Conservation (phyloP, 805 yeast species). For the Komagataella pastoris region DNA sequence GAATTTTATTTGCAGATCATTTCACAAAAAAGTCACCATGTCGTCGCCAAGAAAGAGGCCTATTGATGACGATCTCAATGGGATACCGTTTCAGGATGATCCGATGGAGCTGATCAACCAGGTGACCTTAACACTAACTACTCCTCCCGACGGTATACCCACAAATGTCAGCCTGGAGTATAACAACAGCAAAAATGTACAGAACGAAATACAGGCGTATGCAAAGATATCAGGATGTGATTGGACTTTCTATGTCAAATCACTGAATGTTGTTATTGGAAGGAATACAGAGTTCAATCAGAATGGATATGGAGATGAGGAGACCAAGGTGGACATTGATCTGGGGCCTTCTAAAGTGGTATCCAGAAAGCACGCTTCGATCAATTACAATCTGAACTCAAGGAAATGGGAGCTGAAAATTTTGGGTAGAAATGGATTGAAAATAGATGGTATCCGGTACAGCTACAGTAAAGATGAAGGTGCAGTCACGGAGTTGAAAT, state of each 20-base stretch:
- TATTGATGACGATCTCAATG: background rate
- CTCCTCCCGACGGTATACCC: slow-evolving; percentile 47
- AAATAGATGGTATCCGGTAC: slow-evolving; percentile 61
- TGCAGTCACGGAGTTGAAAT: slow-evolving; percentile 41
- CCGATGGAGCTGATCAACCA: slow-evolving; percentile 57
- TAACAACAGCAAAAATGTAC: slow-evolving; percentile 59
- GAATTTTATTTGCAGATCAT: background rate
- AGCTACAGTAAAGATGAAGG: slow-evolving; percentile 22
- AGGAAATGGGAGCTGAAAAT: slow-evolving; percentile 82
- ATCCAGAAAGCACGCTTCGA: slow-evolving; percentile 78
- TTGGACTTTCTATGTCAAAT: slow-evolving; percentile 92
- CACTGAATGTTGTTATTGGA: slow-evolving; percentile 69
- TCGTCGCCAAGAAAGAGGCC: background rate
- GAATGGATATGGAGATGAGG: slow-evolving; percentile 3
- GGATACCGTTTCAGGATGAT: slow-evolving; percentile 27
- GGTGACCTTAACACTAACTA: slow-evolving; percentile 54
- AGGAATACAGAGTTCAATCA: slow-evolving; percentile 43
- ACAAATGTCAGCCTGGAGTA: slow-evolving; percentile 64
- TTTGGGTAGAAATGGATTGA: slow-evolving; percentile 85
- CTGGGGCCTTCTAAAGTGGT: slow-evolving; percentile 97
- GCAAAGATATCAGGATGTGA: slow-evolving; percentile 88
- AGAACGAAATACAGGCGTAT: slow-evolving; percentile 88
- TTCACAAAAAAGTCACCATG: background rate
- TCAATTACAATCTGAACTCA: slow-evolving; percentile 58
- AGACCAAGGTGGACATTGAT: slow-evolving; percentile 57